Evolutionary conservation across 2,329 filamentous ascomycete genomes (phyloP).

Genomic region (Scleromitrula shiraiana): DNA sequence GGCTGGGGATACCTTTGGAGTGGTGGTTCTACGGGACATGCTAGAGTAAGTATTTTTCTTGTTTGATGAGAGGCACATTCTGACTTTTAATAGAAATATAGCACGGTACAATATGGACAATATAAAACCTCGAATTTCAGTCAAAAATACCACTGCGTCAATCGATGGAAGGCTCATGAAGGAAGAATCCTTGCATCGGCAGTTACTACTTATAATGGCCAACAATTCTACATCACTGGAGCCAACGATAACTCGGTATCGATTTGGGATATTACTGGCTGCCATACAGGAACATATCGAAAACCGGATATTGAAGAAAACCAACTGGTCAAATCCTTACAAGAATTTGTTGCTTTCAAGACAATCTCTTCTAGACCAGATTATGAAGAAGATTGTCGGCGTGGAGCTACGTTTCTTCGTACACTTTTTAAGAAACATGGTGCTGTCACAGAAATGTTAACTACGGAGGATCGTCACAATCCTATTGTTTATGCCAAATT

Average conservation of each 20-base stretch:
- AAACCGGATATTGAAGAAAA: constrained; percentile 36
- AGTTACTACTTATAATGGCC: constrained; percentile 58
- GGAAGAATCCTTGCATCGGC: constrained; percentile 84
- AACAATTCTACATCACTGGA: constrained; percentile 86
- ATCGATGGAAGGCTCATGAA: constrained; percentile 73
- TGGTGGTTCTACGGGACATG: constrained; percentile 79
- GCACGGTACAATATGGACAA: constrained; percentile 54
- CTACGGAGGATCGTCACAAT: constrained; percentile 67
- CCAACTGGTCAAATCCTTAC: constrained; percentile 61
- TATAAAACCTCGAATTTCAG: constrained; percentile 49
- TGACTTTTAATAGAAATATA: constrained; percentile 47
- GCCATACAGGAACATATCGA: constrained; percentile 23
- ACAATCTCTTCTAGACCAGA: constrained; percentile 83
- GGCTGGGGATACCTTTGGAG: constrained; percentile 80
- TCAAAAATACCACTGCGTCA: constrained; percentile 73
- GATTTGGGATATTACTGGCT: constrained; percentile 67
- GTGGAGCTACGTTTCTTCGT: constrained; percentile 84
- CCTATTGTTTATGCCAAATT: constrained; percentile 93
- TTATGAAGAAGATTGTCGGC: constrained; percentile 84
- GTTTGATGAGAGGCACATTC: neutral
- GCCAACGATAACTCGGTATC: constrained; percentile 87
- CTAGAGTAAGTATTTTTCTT: constrained; percentile 55
- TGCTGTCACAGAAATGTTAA: constrained; percentile 83
- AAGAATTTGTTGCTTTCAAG: constrained; percentile 83
- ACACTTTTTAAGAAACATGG: constrained; percentile 88